These are phyloP conservation scores for Boletellus sp. DNA, from an alignment of 768 basidiomycete species.

Conservation along the genomic window DNA sequence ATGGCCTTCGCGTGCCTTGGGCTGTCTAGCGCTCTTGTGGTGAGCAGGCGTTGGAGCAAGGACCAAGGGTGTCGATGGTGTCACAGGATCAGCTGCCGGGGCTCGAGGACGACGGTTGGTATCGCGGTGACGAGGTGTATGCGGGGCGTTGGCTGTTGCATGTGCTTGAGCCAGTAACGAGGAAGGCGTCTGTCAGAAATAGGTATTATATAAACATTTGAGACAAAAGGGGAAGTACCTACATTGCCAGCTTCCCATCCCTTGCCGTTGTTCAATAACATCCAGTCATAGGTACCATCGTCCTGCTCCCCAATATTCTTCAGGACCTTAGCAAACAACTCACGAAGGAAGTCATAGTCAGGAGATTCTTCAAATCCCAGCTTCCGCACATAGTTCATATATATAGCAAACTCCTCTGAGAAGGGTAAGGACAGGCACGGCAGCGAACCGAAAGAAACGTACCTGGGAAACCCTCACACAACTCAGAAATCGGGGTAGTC, in stretches of 20 bases:
- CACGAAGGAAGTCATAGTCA: slow-evolving; percentile 96
- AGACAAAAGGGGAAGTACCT: slow-evolving; percentile 31
- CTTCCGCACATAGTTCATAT: slow-evolving; percentile 99
- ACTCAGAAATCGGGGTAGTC: slow-evolving; percentile 82
- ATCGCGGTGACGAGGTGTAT: slow-evolving; percentile 52
- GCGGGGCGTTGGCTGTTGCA: slow-evolving; percentile 52
- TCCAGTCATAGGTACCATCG: slow-evolving; percentile 95
- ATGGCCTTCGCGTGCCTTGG: slow-evolving; percentile 44
- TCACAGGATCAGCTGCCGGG: slow-evolving; percentile 51
- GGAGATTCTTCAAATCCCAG: slow-evolving; percentile 96
- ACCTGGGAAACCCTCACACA: slow-evolving; percentile 97
- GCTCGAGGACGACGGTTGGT: slow-evolving; percentile 47
- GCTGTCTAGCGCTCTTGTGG: slow-evolving; percentile 54
- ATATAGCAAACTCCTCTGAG: slow-evolving; percentile 91
- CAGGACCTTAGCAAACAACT: slow-evolving; percentile 88
- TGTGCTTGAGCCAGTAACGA: slow-evolving; percentile 48
- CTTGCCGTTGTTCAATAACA: slow-evolving; percentile 88
- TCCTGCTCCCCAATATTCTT: slow-evolving; percentile 86
- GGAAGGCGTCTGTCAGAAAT: slow-evolving; percentile 37
- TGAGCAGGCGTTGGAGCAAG: slow-evolving; percentile 64
- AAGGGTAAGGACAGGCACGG: neutral
- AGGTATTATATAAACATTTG: slow-evolving; percentile 1
- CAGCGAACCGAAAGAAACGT: slow-evolving; percentile 23
- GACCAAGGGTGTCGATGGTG: slow-evolving; percentile 57
- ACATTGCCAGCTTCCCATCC: slow-evolving; percentile 93